Conservation (phyloP, 2,329 filamentous ascomycete genomes). For the Cercospora berteroae region DNA sequence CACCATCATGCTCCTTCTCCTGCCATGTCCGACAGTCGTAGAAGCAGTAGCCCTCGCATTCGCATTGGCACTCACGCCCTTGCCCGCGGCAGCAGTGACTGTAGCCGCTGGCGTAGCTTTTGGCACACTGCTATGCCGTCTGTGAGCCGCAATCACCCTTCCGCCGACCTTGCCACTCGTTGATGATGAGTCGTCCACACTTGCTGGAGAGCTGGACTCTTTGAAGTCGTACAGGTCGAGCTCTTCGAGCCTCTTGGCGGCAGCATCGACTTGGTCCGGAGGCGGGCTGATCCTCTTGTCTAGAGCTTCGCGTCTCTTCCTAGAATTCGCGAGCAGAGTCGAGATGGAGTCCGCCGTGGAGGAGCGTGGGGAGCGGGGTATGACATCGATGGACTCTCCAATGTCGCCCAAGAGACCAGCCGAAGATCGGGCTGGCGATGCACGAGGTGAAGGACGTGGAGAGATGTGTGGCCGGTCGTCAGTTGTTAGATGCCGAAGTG, state of each 20-base stretch:
- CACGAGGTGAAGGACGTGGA: conserved; percentile 6
- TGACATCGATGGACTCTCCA: conserved; percentile 3
- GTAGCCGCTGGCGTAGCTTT: conserved; percentile 23
- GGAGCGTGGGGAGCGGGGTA: neutral
- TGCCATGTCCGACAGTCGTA: neutral
- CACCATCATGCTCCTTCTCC: conserved; percentile 39
- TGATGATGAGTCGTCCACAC: neutral
- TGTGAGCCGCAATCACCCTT: conserved; percentile 11
- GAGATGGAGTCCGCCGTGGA: conserved; percentile 12
- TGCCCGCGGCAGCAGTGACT: neutral
- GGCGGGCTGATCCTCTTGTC: conserved; percentile 12
- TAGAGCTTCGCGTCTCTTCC: conserved; percentile 14
- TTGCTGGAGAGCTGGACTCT: conserved; percentile 31
- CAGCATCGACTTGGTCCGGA: conserved; percentile 21
- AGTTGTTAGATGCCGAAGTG: conserved; percentile 11
- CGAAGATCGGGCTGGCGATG: conserved; percentile 6
- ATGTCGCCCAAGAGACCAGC: neutral
- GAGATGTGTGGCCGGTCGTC: conserved; percentile 11
- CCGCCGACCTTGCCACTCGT: neutral
- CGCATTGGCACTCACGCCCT: neutral
- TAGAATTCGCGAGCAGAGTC: conserved; percentile 18
- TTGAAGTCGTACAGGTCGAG: conserved; percentile 38
- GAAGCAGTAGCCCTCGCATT: neutral
- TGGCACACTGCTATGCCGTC: conserved; percentile 32
- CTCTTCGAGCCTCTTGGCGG: conserved; percentile 31